Percentiles rank a stretch among this genome's conserved stretches.
These are phyloP conservation scores for Knufia fluminis DNA, from an alignment of 2,329 filamentous ascomycete species.

Conservation along the genomic window DNA sequence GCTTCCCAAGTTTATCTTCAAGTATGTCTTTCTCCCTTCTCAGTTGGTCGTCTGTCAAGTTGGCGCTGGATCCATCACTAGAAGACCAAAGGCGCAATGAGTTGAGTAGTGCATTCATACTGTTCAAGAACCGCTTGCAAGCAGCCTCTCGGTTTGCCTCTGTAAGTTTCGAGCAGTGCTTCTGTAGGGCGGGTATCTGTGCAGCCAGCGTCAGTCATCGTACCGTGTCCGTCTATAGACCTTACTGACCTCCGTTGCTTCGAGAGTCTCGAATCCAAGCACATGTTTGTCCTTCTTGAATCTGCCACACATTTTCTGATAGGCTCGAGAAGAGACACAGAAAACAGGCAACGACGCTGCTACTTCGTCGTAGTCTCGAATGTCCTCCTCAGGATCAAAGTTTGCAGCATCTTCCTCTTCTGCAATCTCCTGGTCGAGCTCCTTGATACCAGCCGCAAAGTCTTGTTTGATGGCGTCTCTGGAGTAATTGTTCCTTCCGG, in stretches of 20 bases:
- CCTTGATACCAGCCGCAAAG: conserved; percentile 51
- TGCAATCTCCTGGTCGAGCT: conserved; percentile 50
- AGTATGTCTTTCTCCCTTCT: conserved; percentile 1
- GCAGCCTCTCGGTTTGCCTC: conserved; percentile 38
- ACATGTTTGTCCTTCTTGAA: conserved; percentile 44
- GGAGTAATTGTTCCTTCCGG: conserved; percentile 48
- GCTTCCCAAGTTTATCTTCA: conserved; percentile 33
- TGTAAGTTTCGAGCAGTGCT: conserved; percentile 51
- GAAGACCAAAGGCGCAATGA: conserved; percentile 45
- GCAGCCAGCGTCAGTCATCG: too few species aligned
- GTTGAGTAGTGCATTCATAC: conserved; percentile 42
- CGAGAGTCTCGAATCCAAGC: conserved; percentile 42
- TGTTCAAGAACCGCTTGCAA: conserved; percentile 45
- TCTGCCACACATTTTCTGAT: conserved; percentile 51
- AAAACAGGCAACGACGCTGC: conserved; percentile 52
- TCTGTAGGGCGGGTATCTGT: conserved; percentile 45
- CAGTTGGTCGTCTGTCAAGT: conserved; percentile 30
- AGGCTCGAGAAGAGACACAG: conserved; percentile 55
- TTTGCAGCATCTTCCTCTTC: conserved; percentile 40
- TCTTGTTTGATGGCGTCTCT: conserved; percentile 47
- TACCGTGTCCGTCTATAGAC: too few species aligned
- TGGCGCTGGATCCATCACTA: conserved; percentile 33
- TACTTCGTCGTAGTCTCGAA: conserved; percentile 50
- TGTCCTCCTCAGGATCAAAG: conserved; percentile 46
- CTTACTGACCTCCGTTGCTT: conserved; percentile 44